Evolutionary conservation across 805 yeast species (phyloP).

Genomic region (Zygosaccharomyces kombuchaensis): DNA sequence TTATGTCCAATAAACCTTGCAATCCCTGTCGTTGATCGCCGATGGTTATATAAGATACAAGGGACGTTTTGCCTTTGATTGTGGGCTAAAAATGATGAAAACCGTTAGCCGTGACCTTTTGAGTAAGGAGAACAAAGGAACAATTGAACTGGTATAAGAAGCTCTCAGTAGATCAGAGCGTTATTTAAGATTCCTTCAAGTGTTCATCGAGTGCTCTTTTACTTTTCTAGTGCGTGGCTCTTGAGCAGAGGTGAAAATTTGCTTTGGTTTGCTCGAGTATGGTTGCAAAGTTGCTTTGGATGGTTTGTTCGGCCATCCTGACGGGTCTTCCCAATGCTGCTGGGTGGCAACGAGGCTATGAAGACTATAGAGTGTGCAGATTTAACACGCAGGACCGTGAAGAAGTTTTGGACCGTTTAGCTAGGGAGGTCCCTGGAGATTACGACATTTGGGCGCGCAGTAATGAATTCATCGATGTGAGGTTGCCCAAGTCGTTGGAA

Average conservation of each 20-base stretch:
- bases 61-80: not conserved
- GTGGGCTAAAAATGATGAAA: not conserved
- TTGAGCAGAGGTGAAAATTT: not conserved
- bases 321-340: constrained; percentile 2
- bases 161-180: not conserved
- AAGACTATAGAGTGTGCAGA: constrained; percentile 25
- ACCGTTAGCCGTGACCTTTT: not conserved
- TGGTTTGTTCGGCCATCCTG: constrained; percentile 5
- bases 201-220: not conserved
- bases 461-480: constrained; percentile 45
- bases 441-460: constrained; percentile 50
- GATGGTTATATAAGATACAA: constrained; percentile 1
- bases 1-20: not conserved
- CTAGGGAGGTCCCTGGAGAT: constrained; percentile 15
- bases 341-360: constrained; percentile 13
- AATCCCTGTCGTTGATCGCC: not conserved
- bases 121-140: not conserved
- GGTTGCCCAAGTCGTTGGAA: constrained; percentile 19
- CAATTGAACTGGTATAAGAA: not conserved
- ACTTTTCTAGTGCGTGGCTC: not conserved
- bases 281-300: constrained; percentile 5
- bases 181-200: not conserved
- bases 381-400: constrained; percentile 14
- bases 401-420: constrained; percentile 11
- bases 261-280: constrained; percentile 1